Conservation (phyloP, 192 early-diverging fungal genomes). For the Mortierella alpina region DNA sequence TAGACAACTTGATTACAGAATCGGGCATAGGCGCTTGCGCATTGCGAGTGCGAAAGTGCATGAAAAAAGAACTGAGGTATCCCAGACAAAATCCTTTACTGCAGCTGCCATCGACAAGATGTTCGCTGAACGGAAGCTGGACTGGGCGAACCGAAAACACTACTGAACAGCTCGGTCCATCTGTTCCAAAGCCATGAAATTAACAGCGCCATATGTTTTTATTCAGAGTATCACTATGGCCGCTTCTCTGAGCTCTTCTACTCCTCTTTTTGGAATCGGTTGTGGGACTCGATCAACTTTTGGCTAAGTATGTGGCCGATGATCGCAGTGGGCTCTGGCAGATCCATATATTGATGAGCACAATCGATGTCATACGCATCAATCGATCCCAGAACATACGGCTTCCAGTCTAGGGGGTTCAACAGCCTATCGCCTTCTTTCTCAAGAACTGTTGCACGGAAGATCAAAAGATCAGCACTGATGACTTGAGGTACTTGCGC, state of each 20-base stretch:
- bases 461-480: constrained; percentile 1
- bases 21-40: too few species aligned
- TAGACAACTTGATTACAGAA: too few species aligned
- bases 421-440: constrained; percentile 6
- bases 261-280: background rate
- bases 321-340: background rate
- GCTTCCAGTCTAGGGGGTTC: constrained; percentile 3
- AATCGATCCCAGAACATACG: constrained; percentile 6
- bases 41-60: background rate
- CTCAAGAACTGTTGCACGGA: constrained; percentile 3
- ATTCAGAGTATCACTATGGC: too few species aligned
- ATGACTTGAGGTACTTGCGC: background rate
- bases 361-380: constrained; percentile 5
- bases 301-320: background rate
- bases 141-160: too few species aligned
- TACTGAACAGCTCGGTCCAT: too few species aligned
- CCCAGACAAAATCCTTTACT: too few species aligned
- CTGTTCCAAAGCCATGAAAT: too few species aligned
- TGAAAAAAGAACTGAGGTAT: background rate
- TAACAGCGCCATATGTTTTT: too few species aligned
- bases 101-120: too few species aligned
- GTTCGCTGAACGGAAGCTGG: too few species aligned
- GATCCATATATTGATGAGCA: background rate
- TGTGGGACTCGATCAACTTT: constrained; percentile 7
- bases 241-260: too few species aligned